Base-by-base conservation (phyloP, 495 filamentous ascomycete species). In the Penicillium desertorum region DNA sequence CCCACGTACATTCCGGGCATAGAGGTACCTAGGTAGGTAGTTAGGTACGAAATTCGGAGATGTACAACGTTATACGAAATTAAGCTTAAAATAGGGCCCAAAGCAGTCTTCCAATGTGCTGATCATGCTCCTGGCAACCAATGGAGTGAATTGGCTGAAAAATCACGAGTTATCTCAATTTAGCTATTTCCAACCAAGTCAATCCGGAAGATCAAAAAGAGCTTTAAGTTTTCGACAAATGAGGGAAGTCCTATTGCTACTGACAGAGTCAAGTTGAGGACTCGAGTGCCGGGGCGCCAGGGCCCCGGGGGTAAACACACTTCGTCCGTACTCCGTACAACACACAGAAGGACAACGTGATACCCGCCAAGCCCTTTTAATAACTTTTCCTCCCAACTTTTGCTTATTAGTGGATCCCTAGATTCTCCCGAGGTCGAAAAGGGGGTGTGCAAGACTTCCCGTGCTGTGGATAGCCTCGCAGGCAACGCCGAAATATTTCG, bases 311-410 rank as follows among this genome's bases (percentile, higher is more conserved):
- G 27, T 29, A 7, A 7, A 29, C 27, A 29, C 5, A 29, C 27
- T 9, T 29, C 27, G 25, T 8, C 25, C 25, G 27, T 29, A 29
- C 27, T 29, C 27, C 27, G 27, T 29, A 29, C 27, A 29, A 29
- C 27, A 29, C 27, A 29, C 27, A 46, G 29, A 5, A 36, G 29
- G 6, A 29, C n/a, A 41, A 39, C 23, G 43, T 23, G 30, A 53
- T 36, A 53, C 39, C 12, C 22, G 53, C 53, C 53, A 55, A 55
- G 53, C 14, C 44, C 14, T 27, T 27, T 11, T 6, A 27, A 47
- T 46, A 23, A 39, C 3, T 45, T 47, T 47, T 55, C 9, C 14
- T 41, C 43, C 20, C 53, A 55, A 55, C 44, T 34, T 22, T 47
- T 45, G 52, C 19, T 17, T 11, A 47, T 32, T 44, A 39, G 53